Evolutionary conservation across 1,284 basidiomycete species (phyloP).

Genomic region (Heterobasidion irregulare): DNA sequence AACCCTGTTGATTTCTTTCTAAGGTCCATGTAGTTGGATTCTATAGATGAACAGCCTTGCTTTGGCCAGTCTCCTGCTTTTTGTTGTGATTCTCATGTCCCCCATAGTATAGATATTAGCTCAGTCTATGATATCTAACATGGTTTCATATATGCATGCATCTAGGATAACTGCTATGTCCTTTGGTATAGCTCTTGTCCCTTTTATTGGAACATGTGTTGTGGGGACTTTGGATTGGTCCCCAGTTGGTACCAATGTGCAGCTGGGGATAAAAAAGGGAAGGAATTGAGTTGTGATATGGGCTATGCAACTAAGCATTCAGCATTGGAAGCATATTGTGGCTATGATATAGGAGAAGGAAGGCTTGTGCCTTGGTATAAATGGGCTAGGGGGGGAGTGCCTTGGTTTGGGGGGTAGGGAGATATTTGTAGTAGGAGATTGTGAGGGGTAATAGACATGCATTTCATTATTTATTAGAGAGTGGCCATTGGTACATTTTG

Average conservation of each 20-base stretch:
- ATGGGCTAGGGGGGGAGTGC: too few relatives aligned
- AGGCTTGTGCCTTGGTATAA: too few relatives aligned
- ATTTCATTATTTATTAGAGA: too few relatives aligned
- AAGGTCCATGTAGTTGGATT: neutral
- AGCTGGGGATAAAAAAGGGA: neutral
- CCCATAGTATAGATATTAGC: neutral
- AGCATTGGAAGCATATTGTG: too few relatives aligned
- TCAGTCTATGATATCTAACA: neutral
- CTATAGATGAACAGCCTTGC: neutral
- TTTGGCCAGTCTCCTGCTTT: neutral
- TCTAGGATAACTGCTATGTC: neutral
- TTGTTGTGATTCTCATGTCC: neutral
- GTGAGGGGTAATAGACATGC: too few relatives aligned
- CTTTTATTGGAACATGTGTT: neutral
- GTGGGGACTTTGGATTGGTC: neutral
- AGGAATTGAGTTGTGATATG: too few relatives aligned
- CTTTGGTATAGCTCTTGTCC: neutral
- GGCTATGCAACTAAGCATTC: too few relatives aligned
- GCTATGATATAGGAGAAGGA: too few relatives aligned
- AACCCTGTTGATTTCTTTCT: neutral
- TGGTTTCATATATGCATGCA: neutral
- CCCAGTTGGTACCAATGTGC: neutral
- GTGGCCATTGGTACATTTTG: too few relatives aligned
- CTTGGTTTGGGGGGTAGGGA: too few relatives aligned
- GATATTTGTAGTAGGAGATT: too few relatives aligned